Percentiles rank a stretch among this genome's conserved stretches.
Conservation (phyloP, 306 rosid species). For the Corylus americana region DNA sequence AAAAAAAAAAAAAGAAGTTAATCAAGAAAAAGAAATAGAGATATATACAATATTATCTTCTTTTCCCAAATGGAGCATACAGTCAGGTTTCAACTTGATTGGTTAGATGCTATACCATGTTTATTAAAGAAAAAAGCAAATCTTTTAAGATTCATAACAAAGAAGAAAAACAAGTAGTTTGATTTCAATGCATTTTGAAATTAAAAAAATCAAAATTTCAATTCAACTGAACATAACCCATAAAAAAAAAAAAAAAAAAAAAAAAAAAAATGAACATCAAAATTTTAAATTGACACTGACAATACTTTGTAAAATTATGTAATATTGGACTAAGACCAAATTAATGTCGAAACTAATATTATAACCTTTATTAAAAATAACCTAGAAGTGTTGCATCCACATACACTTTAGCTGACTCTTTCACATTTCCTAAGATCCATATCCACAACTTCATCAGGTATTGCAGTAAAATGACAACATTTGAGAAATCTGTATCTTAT, state of each 20-base stretch:
- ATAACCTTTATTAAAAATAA: background rate
- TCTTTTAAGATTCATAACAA: background rate
- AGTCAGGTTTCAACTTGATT: background rate
- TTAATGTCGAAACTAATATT: background rate
- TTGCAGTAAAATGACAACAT: constrained; percentile 1
- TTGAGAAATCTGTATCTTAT: constrained; percentile 8
- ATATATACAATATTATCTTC: background rate
- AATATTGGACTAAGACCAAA: background rate
- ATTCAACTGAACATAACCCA: background rate
- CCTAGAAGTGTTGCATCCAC: constrained; percentile 1
- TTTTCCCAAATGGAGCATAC: background rate
- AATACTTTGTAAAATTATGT: background rate
- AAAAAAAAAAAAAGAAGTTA: too few species aligned
- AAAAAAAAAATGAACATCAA: background rate
- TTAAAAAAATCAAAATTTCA: background rate
- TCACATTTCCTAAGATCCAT: constrained; percentile 17
- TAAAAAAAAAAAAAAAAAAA: background rate
- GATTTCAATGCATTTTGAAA: background rate
- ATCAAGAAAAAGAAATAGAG: background rate
- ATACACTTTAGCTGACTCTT: constrained; percentile 4
- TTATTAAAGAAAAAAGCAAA: background rate
- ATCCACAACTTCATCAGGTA: constrained; percentile 11
- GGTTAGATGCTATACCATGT: background rate
- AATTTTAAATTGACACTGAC: background rate
- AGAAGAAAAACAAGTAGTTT: background rate